Percentiles rank a stretch among this genome's conserved stretches.
phyloP scores from a whole-genome alignment of 1,284 basidiomycete genomes.

The Ceratobasidium sp. region DNA sequence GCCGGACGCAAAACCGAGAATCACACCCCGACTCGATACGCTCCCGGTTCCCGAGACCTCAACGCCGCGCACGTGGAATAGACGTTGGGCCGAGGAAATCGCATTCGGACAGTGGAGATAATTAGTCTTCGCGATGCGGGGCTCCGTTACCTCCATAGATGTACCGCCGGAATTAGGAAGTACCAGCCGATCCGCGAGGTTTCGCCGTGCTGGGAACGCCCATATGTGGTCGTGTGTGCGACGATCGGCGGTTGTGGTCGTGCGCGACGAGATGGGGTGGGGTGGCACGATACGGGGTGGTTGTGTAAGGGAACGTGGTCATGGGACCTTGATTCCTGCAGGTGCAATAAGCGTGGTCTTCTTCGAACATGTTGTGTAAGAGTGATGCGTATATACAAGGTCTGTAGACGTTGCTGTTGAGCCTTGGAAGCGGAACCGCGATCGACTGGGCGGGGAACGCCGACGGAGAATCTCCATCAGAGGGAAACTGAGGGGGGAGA shows the following conservation, averaged over 20 bases:
- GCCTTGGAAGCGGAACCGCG: too few relatives aligned
- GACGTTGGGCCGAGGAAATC: conserved; percentile 10
- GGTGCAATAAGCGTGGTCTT: neutral
- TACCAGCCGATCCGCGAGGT: conserved; percentile 8
- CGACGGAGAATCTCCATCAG: conserved; percentile 20
- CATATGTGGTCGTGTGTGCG: neutral
- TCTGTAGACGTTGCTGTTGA: too few relatives aligned
- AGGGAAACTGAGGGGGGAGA: neutral
- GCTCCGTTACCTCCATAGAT: neutral
- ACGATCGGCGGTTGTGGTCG: neutral
- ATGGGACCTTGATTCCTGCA: neutral
- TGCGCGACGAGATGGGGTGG: neutral
- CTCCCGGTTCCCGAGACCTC: too few relatives aligned
- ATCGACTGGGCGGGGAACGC: conserved; percentile 13
- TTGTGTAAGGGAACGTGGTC: neutral
- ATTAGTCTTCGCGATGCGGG: neutral
- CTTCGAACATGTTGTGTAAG: neutral
- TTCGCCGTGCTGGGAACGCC: neutral
- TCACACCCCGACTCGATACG: too few relatives aligned
- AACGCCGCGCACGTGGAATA: conserved; percentile 28
- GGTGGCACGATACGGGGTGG: neutral
- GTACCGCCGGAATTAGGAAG: neutral
- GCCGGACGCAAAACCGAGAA: too few relatives aligned
- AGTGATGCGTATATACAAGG: too few relatives aligned
- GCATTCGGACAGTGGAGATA: conserved; percentile 3